Evolutionary conservation across 2,329 filamentous ascomycete genomes (phyloP).

Genomic region (Dichotomopilus funicola): DNA sequence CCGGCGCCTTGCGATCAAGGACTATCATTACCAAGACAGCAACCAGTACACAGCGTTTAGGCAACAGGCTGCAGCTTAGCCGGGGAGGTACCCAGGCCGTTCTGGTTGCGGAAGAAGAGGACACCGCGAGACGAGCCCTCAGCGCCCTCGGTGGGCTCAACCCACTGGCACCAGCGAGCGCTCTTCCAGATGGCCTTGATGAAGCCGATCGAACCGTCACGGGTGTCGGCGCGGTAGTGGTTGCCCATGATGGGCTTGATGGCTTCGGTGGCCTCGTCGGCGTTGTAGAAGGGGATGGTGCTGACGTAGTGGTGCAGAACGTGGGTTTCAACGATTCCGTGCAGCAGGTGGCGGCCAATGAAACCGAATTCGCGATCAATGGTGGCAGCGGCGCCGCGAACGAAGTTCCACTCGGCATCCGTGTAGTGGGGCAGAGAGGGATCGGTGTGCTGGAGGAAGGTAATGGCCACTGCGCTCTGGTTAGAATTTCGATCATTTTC

Average conservation of each 20-base stretch:
- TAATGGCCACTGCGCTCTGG: slow-evolving; percentile 72
- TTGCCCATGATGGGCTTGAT: slow-evolving; percentile 92
- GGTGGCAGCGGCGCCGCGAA: slow-evolving; percentile 87
- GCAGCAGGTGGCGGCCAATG: slow-evolving; percentile 81
- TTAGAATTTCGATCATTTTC: slow-evolving; percentile 4
- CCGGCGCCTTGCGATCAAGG: too few relatives aligned
- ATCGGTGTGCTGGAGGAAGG: slow-evolving; percentile 95
- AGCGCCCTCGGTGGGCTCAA: slow-evolving; percentile 81
- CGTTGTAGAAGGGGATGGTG: slow-evolving; percentile 94
- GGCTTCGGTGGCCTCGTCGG: slow-evolving; percentile 87
- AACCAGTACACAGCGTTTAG: not conserved
- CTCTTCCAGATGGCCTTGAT: slow-evolving; percentile 73
- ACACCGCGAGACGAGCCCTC: slow-evolving; percentile 76
- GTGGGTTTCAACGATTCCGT: slow-evolving; percentile 97
- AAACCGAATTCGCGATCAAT: slow-evolving; percentile 98
- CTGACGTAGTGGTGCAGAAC: slow-evolving; percentile 97
- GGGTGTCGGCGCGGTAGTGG: slow-evolving; percentile 82
- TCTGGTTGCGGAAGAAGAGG: slow-evolving; percentile 91
- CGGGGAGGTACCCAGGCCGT: slow-evolving; percentile 65
- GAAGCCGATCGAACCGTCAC: slow-evolving; percentile 76
- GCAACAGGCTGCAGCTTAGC: slow-evolving; percentile 18
- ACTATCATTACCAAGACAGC: not conserved
- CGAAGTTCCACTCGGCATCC: slow-evolving; percentile 80
- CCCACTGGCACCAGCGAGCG: slow-evolving; percentile 89
- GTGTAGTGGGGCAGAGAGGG: slow-evolving; percentile 90